A percentile compares a stretch with the other conserved stretches of the same genome.
These are phyloP conservation scores for Dactylella cylindrospora DNA, from an alignment of 2,329 filamentous ascomycete species.

Conservation along the genomic window DNA sequence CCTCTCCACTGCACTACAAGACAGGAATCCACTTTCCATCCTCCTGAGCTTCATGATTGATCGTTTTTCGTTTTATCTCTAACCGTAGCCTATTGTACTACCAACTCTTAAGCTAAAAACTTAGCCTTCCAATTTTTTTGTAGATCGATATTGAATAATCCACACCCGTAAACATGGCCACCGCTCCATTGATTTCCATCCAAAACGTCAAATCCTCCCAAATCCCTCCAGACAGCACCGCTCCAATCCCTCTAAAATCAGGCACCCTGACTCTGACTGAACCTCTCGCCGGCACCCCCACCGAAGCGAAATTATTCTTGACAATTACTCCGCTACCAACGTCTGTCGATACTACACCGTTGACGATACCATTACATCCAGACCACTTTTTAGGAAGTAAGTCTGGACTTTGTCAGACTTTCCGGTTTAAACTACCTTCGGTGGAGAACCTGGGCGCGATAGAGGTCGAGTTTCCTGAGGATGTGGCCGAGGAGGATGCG, in stretches of 20 bases:
- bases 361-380: conserved; percentile 29
- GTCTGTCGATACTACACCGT: conserved; percentile 13
- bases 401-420: conserved; percentile 31
- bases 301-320: conserved; percentile 34
- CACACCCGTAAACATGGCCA: conserved; percentile 34
- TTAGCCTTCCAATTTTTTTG: no score
- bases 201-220: conserved; percentile 31
- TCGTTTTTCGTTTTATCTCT: no score
- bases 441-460: conserved; percentile 29
- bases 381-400: conserved; percentile 40
- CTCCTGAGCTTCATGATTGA: no score
- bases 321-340: conserved; percentile 22
- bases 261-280: conserved; percentile 37
- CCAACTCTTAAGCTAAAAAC: no score
- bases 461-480: conserved; percentile 46
- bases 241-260: conserved; percentile 24
- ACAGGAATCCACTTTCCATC: no score
- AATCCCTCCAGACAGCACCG: conserved; percentile 9
- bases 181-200: conserved; percentile 38
- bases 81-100: not conserved
- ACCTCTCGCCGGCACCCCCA: conserved; percentile 19
- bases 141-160: no score
- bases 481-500: conserved; percentile 31
- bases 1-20: no score
- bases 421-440: conserved; percentile 27